These are phyloP conservation scores for Nicotiana obtusifolia DNA, from an alignment of 257 asterid species.

Conservation along the genomic window DNA sequence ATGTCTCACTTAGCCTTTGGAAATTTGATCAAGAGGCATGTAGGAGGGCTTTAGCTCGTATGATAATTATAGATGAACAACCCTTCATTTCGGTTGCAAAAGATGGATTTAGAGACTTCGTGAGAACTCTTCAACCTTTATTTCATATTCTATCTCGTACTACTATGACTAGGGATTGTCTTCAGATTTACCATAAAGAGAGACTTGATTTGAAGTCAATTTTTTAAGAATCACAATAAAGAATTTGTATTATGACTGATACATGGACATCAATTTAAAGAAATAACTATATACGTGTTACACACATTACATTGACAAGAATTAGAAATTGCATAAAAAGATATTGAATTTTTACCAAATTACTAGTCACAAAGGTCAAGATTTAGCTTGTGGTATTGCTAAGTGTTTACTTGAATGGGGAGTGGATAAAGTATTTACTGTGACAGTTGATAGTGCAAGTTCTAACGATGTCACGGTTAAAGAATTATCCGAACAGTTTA, in stretches of 20 bases:
- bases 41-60: background rate
- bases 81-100: constrained; percentile 1
- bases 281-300: background rate
- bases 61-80: constrained; percentile 8
- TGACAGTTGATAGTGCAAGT: constrained; percentile 5
- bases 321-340: background rate
- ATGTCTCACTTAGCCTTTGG: too few relatives aligned
- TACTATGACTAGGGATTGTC: background rate
- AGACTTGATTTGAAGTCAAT: background rate
- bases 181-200: background rate
- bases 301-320: background rate
- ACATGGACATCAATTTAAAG: constrained; percentile 12
- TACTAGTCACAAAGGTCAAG: background rate
- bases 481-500: background rate
- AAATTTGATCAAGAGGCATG: background rate
- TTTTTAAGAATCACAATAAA: background rate
- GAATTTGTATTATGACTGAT: background rate
- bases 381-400: background rate
- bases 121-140: background rate
- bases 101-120: background rate
- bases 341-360: constrained; percentile 1
- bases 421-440: background rate
- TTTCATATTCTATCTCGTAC: background rate
- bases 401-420: constrained; percentile 3
- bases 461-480: background rate